Evolutionary conservation across 352 stramenopile genomes (phyloP), one percentile per base, ranked within the genome.

Genomic region (Pythium sp.): DNA sequence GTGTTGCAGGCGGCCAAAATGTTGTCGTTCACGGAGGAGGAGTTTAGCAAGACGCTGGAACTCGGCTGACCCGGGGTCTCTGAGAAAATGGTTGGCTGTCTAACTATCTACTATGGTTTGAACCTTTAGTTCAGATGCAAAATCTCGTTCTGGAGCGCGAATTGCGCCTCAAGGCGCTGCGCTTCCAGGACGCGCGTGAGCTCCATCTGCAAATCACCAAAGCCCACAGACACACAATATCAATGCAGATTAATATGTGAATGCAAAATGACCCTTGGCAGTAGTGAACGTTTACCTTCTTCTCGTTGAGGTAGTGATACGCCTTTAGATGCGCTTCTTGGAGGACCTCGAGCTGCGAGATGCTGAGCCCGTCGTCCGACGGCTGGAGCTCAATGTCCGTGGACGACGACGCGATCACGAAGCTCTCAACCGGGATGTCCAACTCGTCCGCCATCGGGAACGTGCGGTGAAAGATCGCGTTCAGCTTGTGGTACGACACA

Each of bases 21-120:
- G 85, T 72, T 95, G 36, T 93, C 87, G 38, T 93, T 93, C 72
- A 93, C 87, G 46, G 84, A 95, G 41, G 82, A 91, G 49, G 84
- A 93, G 59, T 95, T 93, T 69, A 91, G 81, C 72, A 87, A 90
- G 60, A 91, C 83, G 24, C 73, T 93, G 18, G 79, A 93, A 46
- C 63, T 89, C 22, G 78, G 79, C 6, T 91, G 72, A 77, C 15
- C 9, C 4, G 11, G 9, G n/a, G 18, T 24, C 46, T 8, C 6
- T 26, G 47, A 26, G 15, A 54, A 55, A 55, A 30, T 28, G n/a
- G 20, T 6, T 24, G 20, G 6, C 3, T 24, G n/a, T 55, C 47
- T 55, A 30, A 30, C 22, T n/a, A 5, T 20, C 38, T 22, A 8
- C 47, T 55, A 8, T 55, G 30, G 30, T 30, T n/a, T 15, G 62